Evolutionary conservation across 768 basidiomycete genomes (phyloP).

Genomic region (Pleurotus citrinopileatus): DNA sequence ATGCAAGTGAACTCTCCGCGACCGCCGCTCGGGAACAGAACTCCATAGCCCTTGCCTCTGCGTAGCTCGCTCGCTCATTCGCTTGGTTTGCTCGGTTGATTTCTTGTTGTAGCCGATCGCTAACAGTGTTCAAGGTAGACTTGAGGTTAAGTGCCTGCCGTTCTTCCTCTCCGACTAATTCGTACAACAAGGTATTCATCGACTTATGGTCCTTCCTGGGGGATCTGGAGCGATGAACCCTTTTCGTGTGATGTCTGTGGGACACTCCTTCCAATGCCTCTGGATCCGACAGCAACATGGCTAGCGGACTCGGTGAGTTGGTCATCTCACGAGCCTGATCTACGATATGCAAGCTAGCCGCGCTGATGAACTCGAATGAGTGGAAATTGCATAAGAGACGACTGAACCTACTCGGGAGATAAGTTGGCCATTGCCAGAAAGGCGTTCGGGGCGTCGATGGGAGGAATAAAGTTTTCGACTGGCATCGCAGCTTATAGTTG

Average conservation of each 20-base stretch:
- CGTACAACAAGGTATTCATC: conserved; percentile 35
- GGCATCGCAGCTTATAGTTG: not conserved
- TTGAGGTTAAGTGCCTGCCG: conserved; percentile 55
- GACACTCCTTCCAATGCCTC: conserved; percentile 33
- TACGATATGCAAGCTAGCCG: conserved; percentile 28
- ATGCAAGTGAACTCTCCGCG: conserved; percentile 40
- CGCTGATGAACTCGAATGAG: not conserved
- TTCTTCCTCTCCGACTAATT: conserved; percentile 50
- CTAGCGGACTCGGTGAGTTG: conserved; percentile 41
- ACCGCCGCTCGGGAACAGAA: conserved; percentile 31
- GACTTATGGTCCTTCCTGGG: conserved; percentile 33
- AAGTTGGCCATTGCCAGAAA: not conserved
- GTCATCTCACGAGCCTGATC: conserved; percentile 41
- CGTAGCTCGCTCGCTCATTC: conserved; percentile 44
- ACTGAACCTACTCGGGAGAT: not conserved
- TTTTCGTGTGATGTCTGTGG: conserved; percentile 26
- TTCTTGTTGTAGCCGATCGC: conserved; percentile 56
- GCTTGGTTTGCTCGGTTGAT: conserved; percentile 52
- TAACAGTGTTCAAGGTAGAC: conserved; percentile 45
- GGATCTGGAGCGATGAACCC: conserved; percentile 32
- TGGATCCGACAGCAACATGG: conserved; percentile 43
- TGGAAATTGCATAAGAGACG: not conserved
- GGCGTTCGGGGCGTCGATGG: not conserved
- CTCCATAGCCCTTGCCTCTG: conserved; percentile 47
- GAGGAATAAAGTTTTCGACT: not conserved